Conservation (phyloP, 2,329 filamentous ascomycete species). For the Ceratocystiopsis sp. region DNA sequence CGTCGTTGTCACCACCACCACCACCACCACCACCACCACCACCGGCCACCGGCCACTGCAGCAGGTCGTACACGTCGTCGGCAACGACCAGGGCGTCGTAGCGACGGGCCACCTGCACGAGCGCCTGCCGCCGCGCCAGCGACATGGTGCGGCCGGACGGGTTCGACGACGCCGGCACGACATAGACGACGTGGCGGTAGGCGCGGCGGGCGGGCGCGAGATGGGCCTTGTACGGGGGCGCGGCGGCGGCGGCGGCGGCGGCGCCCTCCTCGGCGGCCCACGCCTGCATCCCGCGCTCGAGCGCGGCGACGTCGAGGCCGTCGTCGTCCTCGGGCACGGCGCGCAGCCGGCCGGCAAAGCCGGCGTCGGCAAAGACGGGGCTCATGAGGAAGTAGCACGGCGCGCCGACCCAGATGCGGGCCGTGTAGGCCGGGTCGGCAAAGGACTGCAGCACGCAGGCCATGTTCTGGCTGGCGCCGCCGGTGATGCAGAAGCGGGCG, state of each 20-base stretch:
- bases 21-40: not conserved
- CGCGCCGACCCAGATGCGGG: slow-evolving; percentile 61
- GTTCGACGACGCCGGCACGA: slow-evolving; percentile 77
- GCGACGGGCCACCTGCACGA: slow-evolving; percentile 61
- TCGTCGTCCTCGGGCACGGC: slow-evolving; percentile 62
- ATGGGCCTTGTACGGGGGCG: slow-evolving; percentile 3
- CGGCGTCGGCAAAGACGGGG: slow-evolving; percentile 68
- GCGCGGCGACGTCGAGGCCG: slow-evolving; percentile 51
- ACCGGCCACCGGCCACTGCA: slow-evolving; percentile 64
- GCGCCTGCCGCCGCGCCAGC: slow-evolving; percentile 41
- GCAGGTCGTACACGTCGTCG: slow-evolving; percentile 89
- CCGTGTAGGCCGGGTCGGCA: slow-evolving; percentile 60
- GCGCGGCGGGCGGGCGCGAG: slow-evolving; percentile 49
- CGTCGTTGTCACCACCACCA: not conserved
- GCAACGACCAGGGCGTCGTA: slow-evolving; percentile 69
- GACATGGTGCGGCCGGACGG: slow-evolving; percentile 75
- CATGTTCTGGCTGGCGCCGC: slow-evolving; percentile 71
- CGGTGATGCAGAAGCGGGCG: slow-evolving; percentile 60
- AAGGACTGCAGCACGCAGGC: slow-evolving; percentile 64
- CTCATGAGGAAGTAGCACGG: slow-evolving; percentile 77
- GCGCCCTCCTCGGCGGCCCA: not conserved
- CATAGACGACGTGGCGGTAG: slow-evolving; percentile 78
- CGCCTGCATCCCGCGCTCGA: slow-evolving; percentile 26
- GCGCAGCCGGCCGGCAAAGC: slow-evolving; percentile 48
- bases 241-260: not conserved